phyloP scores from a whole-genome alignment of 495 filamentous ascomycete genomes.

The Pyronema domesticum region DNA sequence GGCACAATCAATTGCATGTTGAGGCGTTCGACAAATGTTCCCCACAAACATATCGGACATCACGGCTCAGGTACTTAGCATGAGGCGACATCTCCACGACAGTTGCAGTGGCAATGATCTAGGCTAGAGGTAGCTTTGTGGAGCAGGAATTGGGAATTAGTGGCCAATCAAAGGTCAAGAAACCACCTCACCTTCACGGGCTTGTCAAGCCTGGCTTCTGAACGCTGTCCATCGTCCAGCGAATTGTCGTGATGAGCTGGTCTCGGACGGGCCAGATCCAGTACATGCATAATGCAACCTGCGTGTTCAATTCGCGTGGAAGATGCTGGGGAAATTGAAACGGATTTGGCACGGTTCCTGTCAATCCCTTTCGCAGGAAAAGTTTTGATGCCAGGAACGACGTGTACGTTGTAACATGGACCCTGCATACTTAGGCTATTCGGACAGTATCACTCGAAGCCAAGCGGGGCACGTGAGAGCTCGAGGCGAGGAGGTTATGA shows the following conservation, averaged over 20 bases:
- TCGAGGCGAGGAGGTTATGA: not conserved
- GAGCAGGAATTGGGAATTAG: too few species aligned
- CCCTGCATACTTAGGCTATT: constrained; percentile 14
- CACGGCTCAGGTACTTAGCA: too few species aligned
- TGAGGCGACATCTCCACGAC: too few species aligned
- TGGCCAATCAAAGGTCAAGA: too few species aligned
- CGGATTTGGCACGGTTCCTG: not conserved
- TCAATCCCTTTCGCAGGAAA: not conserved
- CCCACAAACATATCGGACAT: too few species aligned
- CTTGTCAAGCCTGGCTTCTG: not conserved
- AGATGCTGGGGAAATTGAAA: not conserved
- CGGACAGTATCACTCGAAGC: not conserved
- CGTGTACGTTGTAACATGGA: constrained; percentile 19
- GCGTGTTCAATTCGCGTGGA: constrained; percentile 2
- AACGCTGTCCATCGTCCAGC: constrained; percentile 3
- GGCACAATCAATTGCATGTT: too few species aligned
- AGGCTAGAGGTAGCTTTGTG: too few species aligned
- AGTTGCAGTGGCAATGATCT: too few species aligned
- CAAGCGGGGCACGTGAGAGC: not conserved
- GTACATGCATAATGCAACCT: not conserved
- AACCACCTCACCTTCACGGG: too few species aligned
- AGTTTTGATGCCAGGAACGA: constrained; percentile 13
- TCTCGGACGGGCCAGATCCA: not conserved
- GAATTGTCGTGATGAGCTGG: constrained; percentile 3
- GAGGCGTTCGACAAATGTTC: too few species aligned